These are phyloP conservation scores for Eremothecium sinecaudum DNA, from an alignment of 1,139 yeast genomes.

Conservation along the genomic window DNA sequence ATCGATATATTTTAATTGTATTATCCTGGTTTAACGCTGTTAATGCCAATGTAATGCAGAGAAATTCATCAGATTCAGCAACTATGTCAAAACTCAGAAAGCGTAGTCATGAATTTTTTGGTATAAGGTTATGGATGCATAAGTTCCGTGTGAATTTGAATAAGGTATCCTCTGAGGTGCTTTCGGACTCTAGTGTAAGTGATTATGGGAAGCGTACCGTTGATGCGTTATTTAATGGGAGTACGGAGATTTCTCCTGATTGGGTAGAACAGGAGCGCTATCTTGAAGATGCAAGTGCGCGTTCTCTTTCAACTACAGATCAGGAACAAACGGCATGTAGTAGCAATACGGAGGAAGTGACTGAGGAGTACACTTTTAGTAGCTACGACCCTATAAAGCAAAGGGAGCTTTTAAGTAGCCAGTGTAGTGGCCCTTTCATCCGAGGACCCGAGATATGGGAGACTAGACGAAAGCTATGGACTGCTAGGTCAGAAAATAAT, in stretches of 20 bases:
- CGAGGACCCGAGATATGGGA: slow-evolving; percentile 53
- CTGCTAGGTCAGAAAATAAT: slow-evolving; percentile 29
- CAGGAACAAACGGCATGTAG: background rate
- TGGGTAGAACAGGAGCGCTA: background rate
- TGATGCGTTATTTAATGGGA: slow-evolving; percentile 8
- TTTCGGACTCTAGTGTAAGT: slow-evolving; percentile 9
- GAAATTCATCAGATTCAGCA: too few relatives aligned
- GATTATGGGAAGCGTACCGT: slow-evolving; percentile 8
- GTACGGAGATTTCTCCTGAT: slow-evolving; percentile 1
- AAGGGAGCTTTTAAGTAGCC: slow-evolving; percentile 26
- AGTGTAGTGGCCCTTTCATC: slow-evolving; percentile 26
- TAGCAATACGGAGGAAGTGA: background rate
- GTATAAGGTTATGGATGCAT: slow-evolving; percentile 3
- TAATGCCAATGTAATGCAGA: too few relatives aligned
- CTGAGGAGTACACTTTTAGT: slow-evolving; percentile 16
- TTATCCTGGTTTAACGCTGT: too few relatives aligned
- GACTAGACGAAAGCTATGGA: slow-evolving; percentile 51
- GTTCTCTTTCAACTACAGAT: background rate
- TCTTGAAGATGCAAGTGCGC: background rate
- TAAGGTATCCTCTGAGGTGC: slow-evolving; percentile 9
- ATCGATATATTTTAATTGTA: too few relatives aligned
- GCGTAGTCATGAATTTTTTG: background rate
- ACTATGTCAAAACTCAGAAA: background rate
- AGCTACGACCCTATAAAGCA: slow-evolving; percentile 30
- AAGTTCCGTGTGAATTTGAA: slow-evolving; percentile 7